Percentiles rank a stretch among this genome's conserved stretches.
These are phyloP conservation scores for Blumeriella jaapii DNA, from an alignment of 2,329 filamentous ascomycete species.

Conservation along the genomic window DNA sequence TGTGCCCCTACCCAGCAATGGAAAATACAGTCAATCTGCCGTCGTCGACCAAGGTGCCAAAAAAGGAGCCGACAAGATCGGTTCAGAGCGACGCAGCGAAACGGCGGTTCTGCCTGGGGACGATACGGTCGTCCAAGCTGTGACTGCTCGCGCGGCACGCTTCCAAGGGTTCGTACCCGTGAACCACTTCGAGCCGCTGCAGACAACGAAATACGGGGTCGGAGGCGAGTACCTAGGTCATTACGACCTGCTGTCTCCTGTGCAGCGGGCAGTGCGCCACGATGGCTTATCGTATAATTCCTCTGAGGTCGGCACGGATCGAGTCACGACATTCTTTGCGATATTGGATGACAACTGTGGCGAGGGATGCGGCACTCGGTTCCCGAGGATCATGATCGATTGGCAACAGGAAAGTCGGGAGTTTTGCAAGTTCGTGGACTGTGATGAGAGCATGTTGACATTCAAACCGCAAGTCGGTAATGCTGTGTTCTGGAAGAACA, in stretches of 20 bases:
- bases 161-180: slow-evolving; percentile 46
- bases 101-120: slow-evolving; percentile 34
- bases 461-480: slow-evolving; percentile 44
- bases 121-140: slow-evolving; percentile 38
- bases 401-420: slow-evolving; percentile 32
- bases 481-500: slow-evolving; percentile 50
- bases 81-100: slow-evolving; percentile 32
- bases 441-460: slow-evolving; percentile 37
- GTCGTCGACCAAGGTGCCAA: slow-evolving; percentile 37
- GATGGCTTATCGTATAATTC: no score
- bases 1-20: no score
- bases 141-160: slow-evolving; percentile 41
- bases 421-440: slow-evolving; percentile 47
- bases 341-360: slow-evolving; percentile 35
- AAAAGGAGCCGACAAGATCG: slow-evolving; percentile 32
- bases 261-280: slow-evolving; percentile 2
- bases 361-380: slow-evolving; percentile 49
- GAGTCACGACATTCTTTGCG: slow-evolving; percentile 48
- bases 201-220: slow-evolving; percentile 44
- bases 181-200: slow-evolving; percentile 46
- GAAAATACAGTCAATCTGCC: slow-evolving; percentile 11
- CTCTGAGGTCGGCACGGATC: slow-evolving; percentile 14
- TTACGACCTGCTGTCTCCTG: slow-evolving; percentile 39
- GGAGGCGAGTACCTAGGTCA: slow-evolving; percentile 47
- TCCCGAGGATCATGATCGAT: slow-evolving; percentile 36